Evolutionary conservation across 1,139 yeast species (phyloP).

Genomic region (Scheffersomyces quercinus): DNA sequence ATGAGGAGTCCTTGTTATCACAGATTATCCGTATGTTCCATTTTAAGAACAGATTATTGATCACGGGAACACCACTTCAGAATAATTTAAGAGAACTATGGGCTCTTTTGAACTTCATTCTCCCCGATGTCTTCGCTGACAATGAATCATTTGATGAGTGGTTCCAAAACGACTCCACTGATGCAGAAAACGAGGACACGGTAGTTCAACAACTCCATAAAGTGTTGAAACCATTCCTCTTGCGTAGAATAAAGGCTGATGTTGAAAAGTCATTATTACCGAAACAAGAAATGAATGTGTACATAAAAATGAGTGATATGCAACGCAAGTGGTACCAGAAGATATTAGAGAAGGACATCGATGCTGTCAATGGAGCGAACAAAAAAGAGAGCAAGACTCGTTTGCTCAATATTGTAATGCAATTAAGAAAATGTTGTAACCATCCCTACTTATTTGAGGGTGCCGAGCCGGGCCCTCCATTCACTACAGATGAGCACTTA

Average conservation of each 20-base stretch:
- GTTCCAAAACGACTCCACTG: conserved; percentile 45
- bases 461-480: conserved; percentile 88
- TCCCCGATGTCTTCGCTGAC: conserved; percentile 79
- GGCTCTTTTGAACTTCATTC: conserved; percentile 73
- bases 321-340: conserved; percentile 77
- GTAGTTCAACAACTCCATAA: conserved; percentile 87
- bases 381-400: conserved; percentile 76
- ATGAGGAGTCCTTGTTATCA: conserved; percentile 71
- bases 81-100: conserved; percentile 78
- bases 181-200: conserved; percentile 40
- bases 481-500: conserved; percentile 79
- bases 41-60: conserved; percentile 65
- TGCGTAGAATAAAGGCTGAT: conserved; percentile 75
- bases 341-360: conserved; percentile 74
- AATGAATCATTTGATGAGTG: conserved; percentile 73
- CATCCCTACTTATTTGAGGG: conserved; percentile 85
- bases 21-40: conserved; percentile 75
- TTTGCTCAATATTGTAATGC: conserved; percentile 78
- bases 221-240: conserved; percentile 74
- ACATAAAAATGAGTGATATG: conserved; percentile 75
- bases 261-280: conserved; percentile 78
- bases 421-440: conserved; percentile 78
- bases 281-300: conserved; percentile 70
- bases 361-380: conserved; percentile 79
- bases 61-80: conserved; percentile 82